phyloP scores from a whole-genome alignment of 768 basidiomycete genomes.

The Coprinellus aureogranulatus region DNA sequence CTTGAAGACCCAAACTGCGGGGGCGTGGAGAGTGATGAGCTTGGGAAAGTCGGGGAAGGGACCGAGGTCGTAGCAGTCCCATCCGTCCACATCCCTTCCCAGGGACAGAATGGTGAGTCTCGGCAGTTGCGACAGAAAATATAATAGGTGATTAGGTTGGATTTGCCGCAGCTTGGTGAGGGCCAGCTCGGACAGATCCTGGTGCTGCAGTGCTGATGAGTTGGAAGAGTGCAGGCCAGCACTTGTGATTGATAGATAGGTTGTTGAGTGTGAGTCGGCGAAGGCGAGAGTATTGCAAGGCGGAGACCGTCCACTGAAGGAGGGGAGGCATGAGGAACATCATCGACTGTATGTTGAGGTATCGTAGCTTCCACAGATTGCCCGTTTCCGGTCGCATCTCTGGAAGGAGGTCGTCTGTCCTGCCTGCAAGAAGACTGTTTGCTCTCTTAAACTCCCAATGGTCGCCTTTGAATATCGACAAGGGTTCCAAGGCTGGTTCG shows the following conservation, averaged over 20 bases:
- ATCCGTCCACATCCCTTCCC: slow-evolving; percentile 15
- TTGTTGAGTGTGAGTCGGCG: slow-evolving; percentile 15
- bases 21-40: slow-evolving; percentile 17
- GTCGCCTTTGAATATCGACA: slow-evolving; percentile 13
- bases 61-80: slow-evolving; percentile 15
- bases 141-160: slow-evolving; percentile 15
- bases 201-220: slow-evolving; percentile 16
- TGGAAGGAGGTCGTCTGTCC: slow-evolving; percentile 12
- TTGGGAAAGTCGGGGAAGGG: slow-evolving; percentile 21
- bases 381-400: slow-evolving; percentile 11
- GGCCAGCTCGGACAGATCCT: slow-evolving; percentile 14
- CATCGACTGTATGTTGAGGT: slow-evolving; percentile 20
- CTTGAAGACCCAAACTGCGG: slow-evolving; percentile 21
- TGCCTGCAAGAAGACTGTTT: slow-evolving; percentile 9
- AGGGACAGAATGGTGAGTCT: slow-evolving; percentile 14
- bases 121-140: slow-evolving; percentile 16
- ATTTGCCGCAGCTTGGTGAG: slow-evolving; percentile 18
- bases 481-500: background rate
- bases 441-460: slow-evolving; percentile 19
- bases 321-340: slow-evolving; percentile 23
- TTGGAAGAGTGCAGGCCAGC: slow-evolving; percentile 20
- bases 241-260: slow-evolving; percentile 19
- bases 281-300: slow-evolving; percentile 14
- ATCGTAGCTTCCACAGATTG: slow-evolving; percentile 7
- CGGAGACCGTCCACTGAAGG: slow-evolving; percentile 22